Base-by-base conservation (phyloP, 257 asterid genomes). In the Ballota nigra region DNA sequence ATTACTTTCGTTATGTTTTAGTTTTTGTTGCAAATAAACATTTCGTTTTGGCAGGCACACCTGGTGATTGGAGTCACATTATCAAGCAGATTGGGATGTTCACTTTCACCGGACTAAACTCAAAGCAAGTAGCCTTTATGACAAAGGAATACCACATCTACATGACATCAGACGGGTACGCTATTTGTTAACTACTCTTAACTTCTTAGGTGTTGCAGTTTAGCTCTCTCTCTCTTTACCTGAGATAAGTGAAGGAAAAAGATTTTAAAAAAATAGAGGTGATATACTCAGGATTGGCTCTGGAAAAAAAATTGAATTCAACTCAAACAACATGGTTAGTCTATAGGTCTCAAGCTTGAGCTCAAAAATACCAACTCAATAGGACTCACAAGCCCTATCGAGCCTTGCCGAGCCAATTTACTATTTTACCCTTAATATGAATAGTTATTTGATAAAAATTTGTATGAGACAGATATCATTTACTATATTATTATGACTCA, bases 41-140 rank as follows among this genome's bases (percentile, higher is more conserved):
- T 77, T 36, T 49, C 7, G 43, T 64, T 49, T 70, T 81, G 79
- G 80, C 86, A 94, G 99, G 94, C 63, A 91, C 97, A 55, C 99
- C 99, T 52, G 99, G 99, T 73, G 99, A 94, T 75, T 94, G 99
- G 99, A 94, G 93, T 71, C 99, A 94, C 88, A 94, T 94, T 33
- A 83, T 94, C 84, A 94, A 94, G 90, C 99, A 91, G 81, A 94
- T 91, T 52, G 99, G 99, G 71, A 94, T 94, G 99, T 94, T 94
- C 80, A 94, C 99, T 40, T 94, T 91, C 86, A 91, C 98, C 13
- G 99, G 99, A 72, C 89, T 94, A 20, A 84, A 84, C 78, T 34
- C 88, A 0, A 79, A 85, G 70, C 99, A 94, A 84, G 98, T 94
- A 41, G 84, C 92, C 75, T 86, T 91, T 79, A 88, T 91, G 97